These are phyloP conservation scores for Beauveria pseudobassiana DNA, from an alignment of 2,329 filamentous ascomycete genomes.

Conservation along the genomic window DNA sequence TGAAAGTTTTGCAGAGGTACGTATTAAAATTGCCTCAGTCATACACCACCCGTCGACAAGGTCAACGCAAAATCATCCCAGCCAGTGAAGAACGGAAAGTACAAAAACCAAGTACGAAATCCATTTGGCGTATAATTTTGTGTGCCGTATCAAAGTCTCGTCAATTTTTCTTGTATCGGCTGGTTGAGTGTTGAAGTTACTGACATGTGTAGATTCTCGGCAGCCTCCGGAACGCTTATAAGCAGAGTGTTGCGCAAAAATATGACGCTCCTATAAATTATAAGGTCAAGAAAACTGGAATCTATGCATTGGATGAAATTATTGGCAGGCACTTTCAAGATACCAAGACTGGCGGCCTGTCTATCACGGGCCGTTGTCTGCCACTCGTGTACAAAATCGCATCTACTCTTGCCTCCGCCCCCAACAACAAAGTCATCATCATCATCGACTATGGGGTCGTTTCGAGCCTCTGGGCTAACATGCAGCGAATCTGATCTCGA, in stretches of 20 bases:
- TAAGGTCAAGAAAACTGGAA: slow-evolving; percentile 26
- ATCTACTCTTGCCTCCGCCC: slow-evolving; percentile 41
- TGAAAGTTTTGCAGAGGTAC: slow-evolving; percentile 52
- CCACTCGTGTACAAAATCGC: slow-evolving; percentile 50
- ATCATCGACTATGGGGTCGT: slow-evolving; percentile 48
- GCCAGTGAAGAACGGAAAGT: not conserved
- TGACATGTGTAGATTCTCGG: not conserved
- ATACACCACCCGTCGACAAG: not conserved
- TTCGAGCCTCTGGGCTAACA: slow-evolving; percentile 42
- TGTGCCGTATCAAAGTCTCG: too few relatives aligned
- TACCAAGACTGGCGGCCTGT: slow-evolving; percentile 39
- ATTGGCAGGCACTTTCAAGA: slow-evolving; percentile 38
- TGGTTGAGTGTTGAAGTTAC: not conserved
- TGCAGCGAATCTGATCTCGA: slow-evolving; percentile 32
- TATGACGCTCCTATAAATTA: not conserved
- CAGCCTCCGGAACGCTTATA: not conserved
- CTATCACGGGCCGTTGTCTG: slow-evolving; percentile 44
- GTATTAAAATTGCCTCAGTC: slow-evolving; percentile 16
- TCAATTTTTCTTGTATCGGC: not conserved
- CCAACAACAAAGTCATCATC: slow-evolving; percentile 40
- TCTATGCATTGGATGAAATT: slow-evolving; percentile 40
- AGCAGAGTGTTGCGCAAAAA: not conserved
- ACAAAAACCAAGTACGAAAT: not conserved
- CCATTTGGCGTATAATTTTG: too few relatives aligned
- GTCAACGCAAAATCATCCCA: not conserved